A percentile compares a stretch with the other conserved stretches of the same genome.
Conservation (phyloP, 495 filamentous ascomycete genomes). For the Eremomyces bilateralis region DNA sequence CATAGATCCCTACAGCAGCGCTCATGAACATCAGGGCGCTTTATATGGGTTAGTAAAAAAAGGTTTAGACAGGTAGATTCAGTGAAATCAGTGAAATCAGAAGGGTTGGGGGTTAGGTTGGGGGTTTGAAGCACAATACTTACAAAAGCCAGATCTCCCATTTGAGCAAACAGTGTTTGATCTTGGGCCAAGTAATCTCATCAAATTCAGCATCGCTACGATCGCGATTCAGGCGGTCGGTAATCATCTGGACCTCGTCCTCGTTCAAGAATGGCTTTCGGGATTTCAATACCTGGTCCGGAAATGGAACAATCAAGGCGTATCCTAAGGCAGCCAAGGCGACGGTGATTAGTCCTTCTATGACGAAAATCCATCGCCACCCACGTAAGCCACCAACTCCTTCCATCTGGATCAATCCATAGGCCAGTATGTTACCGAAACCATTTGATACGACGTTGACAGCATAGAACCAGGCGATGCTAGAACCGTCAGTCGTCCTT, state of each 20-base stretch:
- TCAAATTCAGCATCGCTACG: constrained; percentile 17
- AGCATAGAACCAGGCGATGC: constrained; percentile 20
- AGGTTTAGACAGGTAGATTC: too few relatives aligned
- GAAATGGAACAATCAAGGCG: too few relatives aligned
- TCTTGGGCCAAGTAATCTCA: constrained; percentile 16
- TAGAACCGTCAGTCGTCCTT: constrained; percentile 38
- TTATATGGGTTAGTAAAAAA: too few relatives aligned
- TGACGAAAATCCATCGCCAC: constrained; percentile 33
- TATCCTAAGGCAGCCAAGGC: too few relatives aligned
- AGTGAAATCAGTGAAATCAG: constrained; percentile 30
- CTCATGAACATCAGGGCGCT: constrained; percentile 25
- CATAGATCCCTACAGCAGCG: too few relatives aligned
- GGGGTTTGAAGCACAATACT: constrained; percentile 27
- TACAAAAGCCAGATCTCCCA: constrained; percentile 22
- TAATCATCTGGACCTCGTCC: constrained; percentile 19
- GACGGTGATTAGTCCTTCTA: constrained; percentile 24
- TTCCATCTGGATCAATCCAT: constrained; percentile 4
- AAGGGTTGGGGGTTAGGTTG: constrained; percentile 24
- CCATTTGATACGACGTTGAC: constrained; percentile 1
- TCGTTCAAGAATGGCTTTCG: constrained; percentile 14
- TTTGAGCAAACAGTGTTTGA: constrained; percentile 14
- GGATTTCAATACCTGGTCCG: too few relatives aligned
- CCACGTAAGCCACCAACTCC: constrained; percentile 15
- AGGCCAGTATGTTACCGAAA: constrained; percentile 23
- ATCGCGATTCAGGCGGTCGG: constrained; percentile 19